Evolutionary conservation across 345 rosid genomes (phyloP), one percentile per base, ranked within the genome.

Genomic region (Boechera stricta): DNA sequence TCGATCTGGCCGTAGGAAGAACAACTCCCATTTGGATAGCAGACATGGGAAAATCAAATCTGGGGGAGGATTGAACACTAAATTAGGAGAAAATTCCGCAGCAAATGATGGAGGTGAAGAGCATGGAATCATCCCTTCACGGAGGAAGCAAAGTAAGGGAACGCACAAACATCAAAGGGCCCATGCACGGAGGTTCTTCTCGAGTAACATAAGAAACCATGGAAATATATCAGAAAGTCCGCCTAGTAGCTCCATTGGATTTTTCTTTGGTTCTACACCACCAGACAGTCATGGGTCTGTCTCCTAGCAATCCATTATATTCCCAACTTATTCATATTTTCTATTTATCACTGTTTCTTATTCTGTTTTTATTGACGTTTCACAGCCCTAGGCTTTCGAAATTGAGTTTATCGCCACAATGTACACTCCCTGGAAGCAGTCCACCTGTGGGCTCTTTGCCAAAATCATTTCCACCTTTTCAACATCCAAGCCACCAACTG

Each of bases 401-500:
- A 63, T 81, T 95, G 83, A 86, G 99, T 69, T 85, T 79, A 55
- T 95, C 98, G 26, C 91, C 98, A 5, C 98, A 86, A 68, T 85
- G 88, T 67, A 56, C 72, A 70, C 91, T 87, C 70, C 85, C 85
- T 55, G 92, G 92, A 48, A 84, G 93, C 80, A 93, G 97, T 84
- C 98, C 98, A 52, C 98, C 97, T 4, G 96, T 95, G 55, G 99
- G 99, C 53, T 95, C 97, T 73, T 79, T 92, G 82, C 99, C 99
- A 53, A 95, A 90, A 80, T 85, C 99, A 63, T 87, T 95, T 76
- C 99, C 96, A 26, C 88, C 80, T 59, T 95, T 95, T 74, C 98
- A 92, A 81, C 99, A 95, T 86, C 98, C 96, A 6, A 92, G 99
- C 79, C 98, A 95, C 86, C 92, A 88, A 76, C 84, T 95, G 64